Evolutionary conservation across 768 basidiomycete genomes (phyloP).

Genomic region (Mycena albidolilacea): DNA sequence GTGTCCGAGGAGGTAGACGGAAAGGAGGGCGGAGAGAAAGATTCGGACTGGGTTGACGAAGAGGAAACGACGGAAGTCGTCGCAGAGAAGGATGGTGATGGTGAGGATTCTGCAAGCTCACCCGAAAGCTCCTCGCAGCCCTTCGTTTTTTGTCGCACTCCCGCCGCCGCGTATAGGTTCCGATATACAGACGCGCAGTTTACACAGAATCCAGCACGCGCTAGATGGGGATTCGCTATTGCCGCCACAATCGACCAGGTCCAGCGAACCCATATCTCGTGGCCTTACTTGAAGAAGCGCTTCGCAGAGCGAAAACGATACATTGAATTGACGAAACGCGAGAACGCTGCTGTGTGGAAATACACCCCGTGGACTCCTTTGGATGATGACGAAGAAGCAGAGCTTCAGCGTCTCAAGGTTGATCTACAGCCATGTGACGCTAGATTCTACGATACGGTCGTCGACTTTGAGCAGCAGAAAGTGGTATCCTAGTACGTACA

Average conservation of each 20-base stretch:
- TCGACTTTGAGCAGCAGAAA: conserved; percentile 20
- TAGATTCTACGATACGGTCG: conserved; percentile 28
- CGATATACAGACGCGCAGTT: conserved; percentile 30
- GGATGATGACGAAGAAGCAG: conserved; percentile 9
- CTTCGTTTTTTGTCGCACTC: conserved; percentile 29
- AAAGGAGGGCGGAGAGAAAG: conserved; percentile 9
- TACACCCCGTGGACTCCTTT: conserved; percentile 26
- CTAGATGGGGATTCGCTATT: conserved; percentile 38
- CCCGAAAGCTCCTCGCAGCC: neutral
- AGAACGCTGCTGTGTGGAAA: neutral
- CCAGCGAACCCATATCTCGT: conserved; percentile 19
- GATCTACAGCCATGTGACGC: conserved; percentile 21
- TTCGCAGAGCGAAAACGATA: conserved; percentile 30
- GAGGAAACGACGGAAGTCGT: neutral
- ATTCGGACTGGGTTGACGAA: conserved; percentile 11
- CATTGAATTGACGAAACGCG: conserved; percentile 9
- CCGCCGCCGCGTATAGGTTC: conserved; percentile 18
- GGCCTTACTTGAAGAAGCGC: conserved; percentile 30
- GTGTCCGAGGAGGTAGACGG: neutral
- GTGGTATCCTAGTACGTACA: conserved; percentile 16
- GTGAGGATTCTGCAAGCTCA: neutral
- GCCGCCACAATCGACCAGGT: conserved; percentile 26
- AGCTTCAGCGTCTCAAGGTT: conserved; percentile 9
- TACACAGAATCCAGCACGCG: conserved; percentile 24
- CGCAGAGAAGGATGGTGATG: neutral